Evolutionary conservation across 805 yeast species (phyloP).

Genomic region (Candida pseudofarinosa): DNA sequence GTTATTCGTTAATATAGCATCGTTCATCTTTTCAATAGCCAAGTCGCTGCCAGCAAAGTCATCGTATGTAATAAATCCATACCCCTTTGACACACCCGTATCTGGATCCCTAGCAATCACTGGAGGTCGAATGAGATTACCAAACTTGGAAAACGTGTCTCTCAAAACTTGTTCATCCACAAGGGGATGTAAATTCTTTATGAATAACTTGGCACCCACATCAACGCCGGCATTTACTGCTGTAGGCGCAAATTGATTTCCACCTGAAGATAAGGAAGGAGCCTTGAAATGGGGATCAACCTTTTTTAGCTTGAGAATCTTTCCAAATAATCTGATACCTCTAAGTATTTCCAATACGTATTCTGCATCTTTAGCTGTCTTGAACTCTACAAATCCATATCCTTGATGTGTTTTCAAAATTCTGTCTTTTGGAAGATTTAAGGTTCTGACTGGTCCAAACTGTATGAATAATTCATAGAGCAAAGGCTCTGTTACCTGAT

Average conservation of each 20-base stretch:
- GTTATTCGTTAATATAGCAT: conserved; percentile 64
- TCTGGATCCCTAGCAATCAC: conserved; percentile 44
- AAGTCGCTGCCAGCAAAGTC: conserved; percentile 65
- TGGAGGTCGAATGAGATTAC: conserved; percentile 51
- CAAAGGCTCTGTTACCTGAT: conserved; percentile 63
- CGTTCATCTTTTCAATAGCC: conserved; percentile 68
- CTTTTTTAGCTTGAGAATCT: conserved; percentile 54
- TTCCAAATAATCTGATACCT: conserved; percentile 60
- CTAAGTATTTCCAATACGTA: conserved; percentile 60
- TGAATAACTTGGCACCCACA: conserved; percentile 50
- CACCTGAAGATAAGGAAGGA: conserved; percentile 4
- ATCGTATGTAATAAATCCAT: conserved; percentile 63
- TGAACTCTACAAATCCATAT: conserved; percentile 80
- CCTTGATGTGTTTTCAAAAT: conserved; percentile 73
- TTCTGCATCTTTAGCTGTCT: conserved; percentile 55
- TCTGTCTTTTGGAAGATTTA: conserved; percentile 78
- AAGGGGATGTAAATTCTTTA: conserved; percentile 61
- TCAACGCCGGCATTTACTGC: conserved; percentile 21
- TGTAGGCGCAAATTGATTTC: conserved; percentile 9
- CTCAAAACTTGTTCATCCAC: conserved; percentile 56
- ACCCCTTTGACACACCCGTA: conserved; percentile 51
- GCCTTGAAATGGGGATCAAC: conserved; percentile 30
- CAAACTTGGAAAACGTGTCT: conserved; percentile 66
- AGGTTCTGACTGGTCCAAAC: conserved; percentile 68
- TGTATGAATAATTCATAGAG: conserved; percentile 82